Evolutionary conservation across 2,329 filamentous ascomycete species (phyloP).

Genomic region (Trichoderma atrobrunneum): DNA sequence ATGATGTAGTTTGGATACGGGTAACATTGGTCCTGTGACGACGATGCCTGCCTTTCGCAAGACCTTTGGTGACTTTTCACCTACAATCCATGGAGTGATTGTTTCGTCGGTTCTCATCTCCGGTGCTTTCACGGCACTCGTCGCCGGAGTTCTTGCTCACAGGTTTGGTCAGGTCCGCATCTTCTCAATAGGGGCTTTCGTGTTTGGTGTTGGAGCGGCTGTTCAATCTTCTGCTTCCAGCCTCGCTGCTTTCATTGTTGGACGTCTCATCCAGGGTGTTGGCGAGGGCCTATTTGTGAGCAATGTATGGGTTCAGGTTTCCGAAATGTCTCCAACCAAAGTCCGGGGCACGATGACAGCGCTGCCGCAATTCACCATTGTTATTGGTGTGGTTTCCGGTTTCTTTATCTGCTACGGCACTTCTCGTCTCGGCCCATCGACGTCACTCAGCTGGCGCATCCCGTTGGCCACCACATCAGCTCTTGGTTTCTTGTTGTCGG

Average conservation of each 20-base stretch:
- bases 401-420: slow-evolving; percentile 63
- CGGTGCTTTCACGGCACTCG: slow-evolving; percentile 56
- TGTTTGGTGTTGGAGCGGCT: slow-evolving; percentile 52
- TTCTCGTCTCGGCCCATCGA: slow-evolving; percentile 39
- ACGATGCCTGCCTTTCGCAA: slow-evolving; percentile 52
- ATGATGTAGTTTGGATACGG: slow-evolving; percentile 36
- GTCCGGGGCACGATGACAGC: slow-evolving; percentile 52
- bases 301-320: slow-evolving; percentile 52
- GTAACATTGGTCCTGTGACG: slow-evolving; percentile 58
- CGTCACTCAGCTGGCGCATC: slow-evolving; percentile 54
- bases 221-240: slow-evolving; percentile 37
- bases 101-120: slow-evolving; percentile 60
- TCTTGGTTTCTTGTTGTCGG: slow-evolving; percentile 28
- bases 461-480: slow-evolving; percentile 45
- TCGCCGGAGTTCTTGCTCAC: slow-evolving; percentile 55
- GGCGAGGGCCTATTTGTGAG: slow-evolving; percentile 58
- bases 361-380: slow-evolving; percentile 52
- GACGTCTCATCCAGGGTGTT: slow-evolving; percentile 53
- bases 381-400: slow-evolving; percentile 50
- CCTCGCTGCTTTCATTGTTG: slow-evolving; percentile 53
- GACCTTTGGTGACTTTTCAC: slow-evolving; percentile 51
- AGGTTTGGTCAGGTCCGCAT: slow-evolving; percentile 52
- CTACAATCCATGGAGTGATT: slow-evolving; percentile 56
- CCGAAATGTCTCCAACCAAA: slow-evolving; percentile 55
- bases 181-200: slow-evolving; percentile 49